A percentile compares a stretch with the other conserved stretches of the same genome.
Evolutionary conservation across 2,329 filamentous ascomycete species (phyloP).

Genomic region (Microcyclosporella mali): DNA sequence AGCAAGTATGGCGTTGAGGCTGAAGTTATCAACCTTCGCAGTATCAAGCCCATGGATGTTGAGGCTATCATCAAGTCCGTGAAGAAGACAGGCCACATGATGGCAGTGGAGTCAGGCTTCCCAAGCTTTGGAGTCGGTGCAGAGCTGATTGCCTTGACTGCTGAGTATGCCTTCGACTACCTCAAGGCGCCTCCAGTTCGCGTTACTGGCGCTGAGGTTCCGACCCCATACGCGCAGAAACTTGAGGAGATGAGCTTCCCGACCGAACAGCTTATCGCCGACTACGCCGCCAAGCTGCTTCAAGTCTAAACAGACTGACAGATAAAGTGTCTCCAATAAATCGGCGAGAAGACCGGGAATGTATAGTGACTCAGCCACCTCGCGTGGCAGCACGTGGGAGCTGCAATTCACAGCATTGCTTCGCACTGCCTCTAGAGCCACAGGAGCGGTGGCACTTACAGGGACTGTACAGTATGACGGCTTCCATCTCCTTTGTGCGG

Average conservation of each 20-base stretch:
- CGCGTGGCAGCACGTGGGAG: conserved; percentile 13
- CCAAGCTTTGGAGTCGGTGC: conserved; percentile 88
- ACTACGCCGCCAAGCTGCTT: conserved; percentile 84
- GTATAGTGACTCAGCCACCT: background rate
- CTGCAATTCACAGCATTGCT: conserved; percentile 1
- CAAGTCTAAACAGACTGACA: conserved; percentile 48
- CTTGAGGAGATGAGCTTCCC: conserved; percentile 96
- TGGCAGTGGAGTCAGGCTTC: conserved; percentile 92
- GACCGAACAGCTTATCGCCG: conserved; percentile 76
- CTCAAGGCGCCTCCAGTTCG: conserved; percentile 88
- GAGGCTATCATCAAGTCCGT: conserved; percentile 93
- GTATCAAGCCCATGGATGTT: conserved; percentile 91
- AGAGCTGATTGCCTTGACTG: conserved; percentile 87
- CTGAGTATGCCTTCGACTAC: conserved; percentile 99
- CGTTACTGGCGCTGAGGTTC: conserved; percentile 93
- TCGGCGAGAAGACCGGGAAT: conserved; percentile 5
- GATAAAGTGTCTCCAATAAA: background rate
- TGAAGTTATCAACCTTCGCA: conserved; percentile 97
- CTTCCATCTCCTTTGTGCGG: conserved; percentile 11
- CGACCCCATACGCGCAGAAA: conserved; percentile 87
- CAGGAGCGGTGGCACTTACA: conserved; percentile 12
- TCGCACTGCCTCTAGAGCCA: background rate
- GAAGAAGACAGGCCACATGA: conserved; percentile 93
- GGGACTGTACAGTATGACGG: conserved; percentile 19
- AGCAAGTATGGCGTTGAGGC: conserved; percentile 92